phyloP scores from a whole-genome alignment of 805 yeast species.

The Candida chauliodis region DNA sequence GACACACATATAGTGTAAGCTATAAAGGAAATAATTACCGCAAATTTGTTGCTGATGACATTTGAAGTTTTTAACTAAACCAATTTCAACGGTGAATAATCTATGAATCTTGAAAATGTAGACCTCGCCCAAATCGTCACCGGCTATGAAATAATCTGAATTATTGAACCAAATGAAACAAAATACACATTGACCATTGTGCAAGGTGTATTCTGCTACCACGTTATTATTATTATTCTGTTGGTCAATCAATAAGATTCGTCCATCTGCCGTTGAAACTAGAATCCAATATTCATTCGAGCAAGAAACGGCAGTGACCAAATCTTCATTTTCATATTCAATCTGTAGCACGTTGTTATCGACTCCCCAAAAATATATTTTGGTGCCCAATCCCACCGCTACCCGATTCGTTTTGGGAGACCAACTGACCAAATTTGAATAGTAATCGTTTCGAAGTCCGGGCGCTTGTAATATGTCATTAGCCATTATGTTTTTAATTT shows the following conservation, averaged over 20 bases:
- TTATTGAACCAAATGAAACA: constrained; percentile 59
- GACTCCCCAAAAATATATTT: constrained; percentile 64
- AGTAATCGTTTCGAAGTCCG: constrained; percentile 70
- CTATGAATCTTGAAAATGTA: constrained; percentile 32
- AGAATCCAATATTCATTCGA: constrained; percentile 46
- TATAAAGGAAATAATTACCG: constrained; percentile 21
- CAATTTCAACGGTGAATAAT: constrained; percentile 9
- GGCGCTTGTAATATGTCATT: constrained; percentile 49
- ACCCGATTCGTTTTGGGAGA: constrained; percentile 46
- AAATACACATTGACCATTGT: constrained; percentile 42
- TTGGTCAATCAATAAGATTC: constrained; percentile 44
- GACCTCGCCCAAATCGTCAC: constrained; percentile 65
- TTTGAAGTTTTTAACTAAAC: constrained; percentile 15
- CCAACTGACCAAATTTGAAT: constrained; percentile 76
- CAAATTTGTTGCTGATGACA: constrained; percentile 37
- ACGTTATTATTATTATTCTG: constrained; percentile 7
- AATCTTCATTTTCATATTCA: constrained; percentile 41
- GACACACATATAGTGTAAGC: neutral
- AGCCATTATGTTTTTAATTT: constrained; percentile 9
- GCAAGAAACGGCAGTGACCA: constrained; percentile 57
- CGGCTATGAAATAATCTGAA: constrained; percentile 47
- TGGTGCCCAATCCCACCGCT: constrained; percentile 62
- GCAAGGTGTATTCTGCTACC: constrained; percentile 14
- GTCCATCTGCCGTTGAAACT: constrained; percentile 59
- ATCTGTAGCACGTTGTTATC: constrained; percentile 39